phyloP scores from a whole-genome alignment of 305 asterid species.

The Solanum aculeatissimum region DNA sequence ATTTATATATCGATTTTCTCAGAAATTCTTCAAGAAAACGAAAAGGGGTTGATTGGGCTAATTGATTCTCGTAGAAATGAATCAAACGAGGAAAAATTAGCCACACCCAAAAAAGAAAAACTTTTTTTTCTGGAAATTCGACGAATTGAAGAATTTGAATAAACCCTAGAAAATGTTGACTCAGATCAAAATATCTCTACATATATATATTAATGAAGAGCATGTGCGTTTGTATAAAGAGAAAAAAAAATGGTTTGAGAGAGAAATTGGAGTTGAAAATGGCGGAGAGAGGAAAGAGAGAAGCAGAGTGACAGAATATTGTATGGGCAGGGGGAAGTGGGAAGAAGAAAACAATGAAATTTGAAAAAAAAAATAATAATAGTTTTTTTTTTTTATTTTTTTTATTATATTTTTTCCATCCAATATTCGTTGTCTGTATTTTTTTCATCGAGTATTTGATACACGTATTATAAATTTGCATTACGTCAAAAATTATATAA shows the following conservation, averaged over 20 bases:
- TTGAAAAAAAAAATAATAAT: not conserved
- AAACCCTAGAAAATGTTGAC: not conserved
- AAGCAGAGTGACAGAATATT: not conserved
- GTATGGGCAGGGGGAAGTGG: not conserved
- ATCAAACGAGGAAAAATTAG: not conserved
- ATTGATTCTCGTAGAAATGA: not conserved
- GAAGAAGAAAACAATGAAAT: not conserved
- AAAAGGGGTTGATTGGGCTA: not conserved
- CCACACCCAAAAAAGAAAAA: not conserved
- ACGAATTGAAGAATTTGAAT: not conserved
- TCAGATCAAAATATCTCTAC: constrained; percentile 7
- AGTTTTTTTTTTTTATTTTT: not conserved
- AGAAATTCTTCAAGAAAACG: not conserved
- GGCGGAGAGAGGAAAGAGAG: not conserved
- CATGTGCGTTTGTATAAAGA: not conserved
- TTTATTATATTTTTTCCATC: too few relatives aligned
- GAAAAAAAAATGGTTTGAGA: not conserved
- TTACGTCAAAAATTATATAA: not conserved
- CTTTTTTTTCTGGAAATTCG: not conserved
- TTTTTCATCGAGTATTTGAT: not conserved
- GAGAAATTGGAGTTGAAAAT: not conserved
- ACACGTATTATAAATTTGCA: not conserved
- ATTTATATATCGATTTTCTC: not conserved
- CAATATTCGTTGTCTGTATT: not conserved
- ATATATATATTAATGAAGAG: not conserved